Conservation (phyloP, 2,329 filamentous ascomycete species). For the Hypoxylon sp. region DNA sequence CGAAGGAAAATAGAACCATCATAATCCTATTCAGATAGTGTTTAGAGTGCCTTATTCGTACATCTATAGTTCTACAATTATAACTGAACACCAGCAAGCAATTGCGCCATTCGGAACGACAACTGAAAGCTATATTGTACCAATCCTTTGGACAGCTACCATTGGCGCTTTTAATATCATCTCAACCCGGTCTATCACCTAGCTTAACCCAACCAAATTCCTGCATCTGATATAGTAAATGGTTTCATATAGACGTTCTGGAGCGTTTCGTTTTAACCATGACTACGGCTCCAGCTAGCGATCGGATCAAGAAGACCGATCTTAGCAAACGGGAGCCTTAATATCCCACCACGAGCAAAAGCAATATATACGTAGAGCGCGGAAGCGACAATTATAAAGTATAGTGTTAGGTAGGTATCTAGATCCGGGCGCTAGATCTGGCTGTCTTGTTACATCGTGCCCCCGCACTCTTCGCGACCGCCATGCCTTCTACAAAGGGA, state of each 20-base stretch:
- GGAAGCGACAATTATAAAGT: neutral
- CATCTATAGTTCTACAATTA: neutral
- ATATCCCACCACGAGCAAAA: neutral
- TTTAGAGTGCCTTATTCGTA: neutral
- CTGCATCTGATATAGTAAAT: constrained; percentile 27
- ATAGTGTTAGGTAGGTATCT: constrained; percentile 20
- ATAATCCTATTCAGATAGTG: neutral
- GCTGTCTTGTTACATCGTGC: constrained; percentile 32
- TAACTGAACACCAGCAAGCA: neutral
- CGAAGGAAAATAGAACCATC: neutral
- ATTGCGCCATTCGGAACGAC: neutral
- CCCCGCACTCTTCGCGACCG: constrained; percentile 28
- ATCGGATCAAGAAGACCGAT: constrained; percentile 23
- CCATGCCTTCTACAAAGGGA: constrained; percentile 28
- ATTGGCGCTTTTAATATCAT: constrained; percentile 19
- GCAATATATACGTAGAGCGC: neutral
- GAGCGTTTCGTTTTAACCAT: neutral
- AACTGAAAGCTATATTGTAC: neutral
- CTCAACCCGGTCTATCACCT: neutral
- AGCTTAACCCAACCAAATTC: constrained; percentile 14
- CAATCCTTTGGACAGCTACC: neutral
- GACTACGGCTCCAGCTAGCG: neutral
- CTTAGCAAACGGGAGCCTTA: constrained; percentile 1
- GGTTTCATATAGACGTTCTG: constrained; percentile 14
- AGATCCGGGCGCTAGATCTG: constrained; percentile 5